phyloP scores from a whole-genome alignment of 148 eudicot species.

The Silene conica region DNA sequence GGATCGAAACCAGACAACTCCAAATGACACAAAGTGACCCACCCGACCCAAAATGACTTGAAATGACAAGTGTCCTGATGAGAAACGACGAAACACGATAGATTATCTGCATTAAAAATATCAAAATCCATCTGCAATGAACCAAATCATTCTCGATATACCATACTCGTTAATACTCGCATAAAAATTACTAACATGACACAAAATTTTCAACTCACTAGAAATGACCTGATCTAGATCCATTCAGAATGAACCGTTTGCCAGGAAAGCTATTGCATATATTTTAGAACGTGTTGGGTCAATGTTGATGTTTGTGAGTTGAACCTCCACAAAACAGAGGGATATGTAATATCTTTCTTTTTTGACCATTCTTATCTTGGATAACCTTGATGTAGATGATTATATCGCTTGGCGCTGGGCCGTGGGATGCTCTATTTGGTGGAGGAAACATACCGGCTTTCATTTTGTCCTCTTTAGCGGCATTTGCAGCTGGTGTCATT shows the following conservation, averaged over 20 bases:
- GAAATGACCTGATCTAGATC: neutral
- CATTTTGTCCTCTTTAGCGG: conserved; percentile 72
- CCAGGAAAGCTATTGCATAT: neutral
- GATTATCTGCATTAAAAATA: too few relatives aligned
- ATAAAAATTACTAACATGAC: neutral
- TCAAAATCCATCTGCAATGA: neutral
- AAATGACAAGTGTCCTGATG: neutral
- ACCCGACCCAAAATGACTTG: neutral
- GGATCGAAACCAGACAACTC: too few relatives aligned
- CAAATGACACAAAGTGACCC: too few relatives aligned
- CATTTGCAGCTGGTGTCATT: conserved; percentile 72
- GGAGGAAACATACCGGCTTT: conserved; percentile 95
- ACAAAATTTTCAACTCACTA: neutral
- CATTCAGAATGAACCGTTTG: neutral
- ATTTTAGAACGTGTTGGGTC: conserved; percentile 6
- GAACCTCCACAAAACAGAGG: neutral
- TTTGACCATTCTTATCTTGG: neutral
- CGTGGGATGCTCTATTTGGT: conserved; percentile 96
- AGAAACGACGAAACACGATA: too few relatives aligned
- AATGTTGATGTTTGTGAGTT: neutral
- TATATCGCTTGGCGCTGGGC: conserved; percentile 96
- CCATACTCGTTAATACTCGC: neutral
- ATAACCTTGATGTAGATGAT: conserved; percentile 50
- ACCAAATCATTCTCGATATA: neutral
- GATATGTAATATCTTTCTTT: too few relatives aligned